A percentile compares a stretch with the other conserved stretches of the same genome.
phyloP scores from a whole-genome alignment of 2,329 filamentous ascomycete species.

The Aspergillus amoenus region DNA sequence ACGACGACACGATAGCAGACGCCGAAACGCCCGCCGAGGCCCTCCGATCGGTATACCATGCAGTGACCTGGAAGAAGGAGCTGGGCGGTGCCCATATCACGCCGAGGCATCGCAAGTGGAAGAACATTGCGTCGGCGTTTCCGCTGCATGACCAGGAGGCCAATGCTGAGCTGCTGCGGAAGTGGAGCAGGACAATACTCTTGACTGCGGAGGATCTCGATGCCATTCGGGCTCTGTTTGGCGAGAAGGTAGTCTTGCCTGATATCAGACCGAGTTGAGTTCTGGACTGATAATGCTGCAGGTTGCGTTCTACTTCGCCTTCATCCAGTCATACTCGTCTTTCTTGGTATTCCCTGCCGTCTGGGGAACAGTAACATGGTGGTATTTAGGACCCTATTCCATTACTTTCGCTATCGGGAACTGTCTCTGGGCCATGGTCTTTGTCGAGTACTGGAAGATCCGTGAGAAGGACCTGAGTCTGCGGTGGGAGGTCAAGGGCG shows the following conservation, averaged over 20 bases:
- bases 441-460: constrained; percentile 95
- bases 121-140: constrained; percentile 61
- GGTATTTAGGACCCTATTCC: constrained; percentile 82
- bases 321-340: constrained; percentile 84
- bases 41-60: constrained; percentile 80
- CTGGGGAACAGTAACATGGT: constrained; percentile 74
- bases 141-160: constrained; percentile 74
- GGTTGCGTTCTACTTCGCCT: constrained; percentile 94
- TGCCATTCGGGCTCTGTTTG: constrained; percentile 72
- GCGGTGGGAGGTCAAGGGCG: constrained; percentile 83
- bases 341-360: constrained; percentile 80
- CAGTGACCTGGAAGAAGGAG: constrained; percentile 71
- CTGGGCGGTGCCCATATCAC: constrained; percentile 78
- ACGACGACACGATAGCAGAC: constrained; percentile 70
- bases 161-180: constrained; percentile 73
- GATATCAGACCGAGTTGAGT: no score
- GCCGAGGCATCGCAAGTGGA: constrained; percentile 68
- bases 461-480: constrained; percentile 84
- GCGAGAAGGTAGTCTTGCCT: constrained; percentile 55
- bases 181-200: constrained; percentile 66
- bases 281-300: no score
- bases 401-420: constrained; percentile 74
- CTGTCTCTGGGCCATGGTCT: constrained; percentile 82
- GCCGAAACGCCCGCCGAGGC: constrained; percentile 86
- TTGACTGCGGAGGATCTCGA: constrained; percentile 68